These are phyloP conservation scores for Graphilbum sp. DNA, from an alignment of 2,329 filamentous ascomycete genomes.

Conservation along the genomic window DNA sequence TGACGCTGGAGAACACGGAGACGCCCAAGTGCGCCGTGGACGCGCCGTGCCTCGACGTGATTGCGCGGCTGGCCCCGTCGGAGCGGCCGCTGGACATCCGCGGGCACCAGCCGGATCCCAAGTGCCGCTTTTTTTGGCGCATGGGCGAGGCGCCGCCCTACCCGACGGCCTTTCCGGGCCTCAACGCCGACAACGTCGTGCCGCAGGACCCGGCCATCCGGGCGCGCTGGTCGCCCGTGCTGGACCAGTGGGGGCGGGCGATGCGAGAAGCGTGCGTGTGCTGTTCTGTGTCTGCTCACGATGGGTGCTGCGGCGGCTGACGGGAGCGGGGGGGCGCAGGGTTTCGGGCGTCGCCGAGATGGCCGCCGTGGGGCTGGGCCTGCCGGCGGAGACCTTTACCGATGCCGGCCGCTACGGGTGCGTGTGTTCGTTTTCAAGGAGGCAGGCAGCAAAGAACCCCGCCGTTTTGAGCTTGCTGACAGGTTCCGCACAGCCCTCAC, in stretches of 20 bases:
- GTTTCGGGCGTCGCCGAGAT: conserved; percentile 42
- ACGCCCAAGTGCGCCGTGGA: conserved; percentile 47
- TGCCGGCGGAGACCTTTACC: conserved; percentile 35
- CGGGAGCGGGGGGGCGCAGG: no score
- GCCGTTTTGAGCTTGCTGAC: no score
- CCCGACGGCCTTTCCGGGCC: conserved; percentile 34
- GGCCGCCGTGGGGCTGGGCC: conserved; percentile 37
- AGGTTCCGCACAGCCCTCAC: conserved; percentile 35
- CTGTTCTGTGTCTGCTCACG: no score
- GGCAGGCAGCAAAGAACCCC: no score
- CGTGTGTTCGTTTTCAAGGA: no score
- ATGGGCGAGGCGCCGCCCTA: conserved; percentile 39
- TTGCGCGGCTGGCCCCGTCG: conserved; percentile 32
- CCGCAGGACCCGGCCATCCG: conserved; percentile 31
- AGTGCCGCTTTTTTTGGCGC: conserved; percentile 48
- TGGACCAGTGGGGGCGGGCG: conserved; percentile 40
- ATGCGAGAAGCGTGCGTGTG: conserved; percentile 41
- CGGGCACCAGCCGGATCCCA: conserved; percentile 41
- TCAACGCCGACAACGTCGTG: conserved; percentile 39
- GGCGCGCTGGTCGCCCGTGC: conserved; percentile 33
- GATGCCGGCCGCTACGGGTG: conserved; percentile 39
- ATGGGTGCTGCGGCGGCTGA: no score
- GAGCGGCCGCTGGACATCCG: conserved; percentile 41
- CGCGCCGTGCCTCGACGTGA: conserved; percentile 41
- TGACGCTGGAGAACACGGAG: conserved; percentile 46